Percentiles rank a stretch among this genome's conserved stretches.
Conservation (phyloP, 257 asterid genomes). For the Forsythia viridissima region DNA sequence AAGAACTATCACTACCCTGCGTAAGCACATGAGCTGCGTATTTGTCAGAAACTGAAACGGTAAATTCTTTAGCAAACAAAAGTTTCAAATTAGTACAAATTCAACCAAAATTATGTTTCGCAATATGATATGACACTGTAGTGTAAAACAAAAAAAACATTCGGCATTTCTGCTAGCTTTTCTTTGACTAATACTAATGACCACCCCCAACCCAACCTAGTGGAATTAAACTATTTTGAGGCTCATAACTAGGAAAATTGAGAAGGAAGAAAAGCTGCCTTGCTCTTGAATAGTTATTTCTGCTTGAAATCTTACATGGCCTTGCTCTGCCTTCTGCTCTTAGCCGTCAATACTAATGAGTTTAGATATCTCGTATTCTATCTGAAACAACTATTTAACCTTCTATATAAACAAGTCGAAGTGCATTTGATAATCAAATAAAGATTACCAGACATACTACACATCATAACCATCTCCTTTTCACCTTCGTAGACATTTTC, state of each 20-base stretch:
- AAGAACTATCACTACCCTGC: slow-evolving; percentile 72
- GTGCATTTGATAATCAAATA: not conserved
- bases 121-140: not conserved
- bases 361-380: too few relatives aligned
- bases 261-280: not conserved
- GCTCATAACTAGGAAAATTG: not conserved
- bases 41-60: slow-evolving; percentile 17
- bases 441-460: not conserved
- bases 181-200: not conserved
- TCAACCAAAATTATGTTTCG: not conserved
- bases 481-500: not conserved
- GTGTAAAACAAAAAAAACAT: not conserved
- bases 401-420: not conserved
- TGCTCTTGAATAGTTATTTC: too few relatives aligned
- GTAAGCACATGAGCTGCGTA: slow-evolving; percentile 16
- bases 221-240: not conserved
- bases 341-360: not conserved
- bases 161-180: not conserved
- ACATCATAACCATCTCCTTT: not conserved
- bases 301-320: not conserved
- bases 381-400: not conserved
- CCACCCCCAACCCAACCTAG: not conserved
- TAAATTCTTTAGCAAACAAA: not conserved
- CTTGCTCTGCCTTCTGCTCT: not conserved
- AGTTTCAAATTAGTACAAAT: not conserved